Conservation (phyloP, 768 basidiomycete genomes). For the Suillus occidentalis region DNA sequence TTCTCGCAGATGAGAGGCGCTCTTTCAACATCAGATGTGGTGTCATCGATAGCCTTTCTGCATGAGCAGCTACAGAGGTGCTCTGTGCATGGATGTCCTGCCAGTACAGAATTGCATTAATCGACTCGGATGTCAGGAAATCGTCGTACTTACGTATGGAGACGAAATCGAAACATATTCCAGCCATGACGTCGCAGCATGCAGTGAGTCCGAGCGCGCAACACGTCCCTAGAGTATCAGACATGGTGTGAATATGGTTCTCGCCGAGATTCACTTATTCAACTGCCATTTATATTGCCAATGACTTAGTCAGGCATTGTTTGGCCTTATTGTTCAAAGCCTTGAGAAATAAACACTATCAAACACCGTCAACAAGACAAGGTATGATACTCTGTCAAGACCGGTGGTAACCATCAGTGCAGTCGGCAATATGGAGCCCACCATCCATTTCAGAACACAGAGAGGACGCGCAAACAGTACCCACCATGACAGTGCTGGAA, state of each 20-base stretch:
- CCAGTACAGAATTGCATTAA: conserved; percentile 3
- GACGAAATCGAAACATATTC: conserved; percentile 23
- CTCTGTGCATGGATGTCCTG: conserved; percentile 25
- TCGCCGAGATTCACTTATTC: too few species aligned
- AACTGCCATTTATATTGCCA: too few species aligned
- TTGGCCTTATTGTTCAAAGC: conserved; percentile 6
- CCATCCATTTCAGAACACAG: conserved; percentile 17
- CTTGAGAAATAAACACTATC: conserved; percentile 12
- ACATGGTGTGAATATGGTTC: conserved; percentile 13
- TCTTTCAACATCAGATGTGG: conserved; percentile 12
- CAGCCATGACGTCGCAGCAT: conserved; percentile 24
- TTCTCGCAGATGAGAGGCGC: conserved; percentile 21
- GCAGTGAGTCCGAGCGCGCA: conserved; percentile 16
- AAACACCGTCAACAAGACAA: conserved; percentile 8
- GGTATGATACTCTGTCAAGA: background rate
- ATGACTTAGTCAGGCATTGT: background rate
- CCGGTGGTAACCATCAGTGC: conserved; percentile 3
- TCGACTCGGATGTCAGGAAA: background rate
- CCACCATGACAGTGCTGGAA: conserved; percentile 18
- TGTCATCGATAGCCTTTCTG: background rate
- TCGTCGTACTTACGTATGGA: conserved; percentile 22
- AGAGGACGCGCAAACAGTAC: conserved; percentile 25
- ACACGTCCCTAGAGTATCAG: conserved; percentile 23
- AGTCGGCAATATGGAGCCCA: conserved; percentile 28
- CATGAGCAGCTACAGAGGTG: conserved; percentile 25